phyloP scores from a whole-genome alignment of 1,284 basidiomycete genomes.

The Meira miltonrushii region DNA sequence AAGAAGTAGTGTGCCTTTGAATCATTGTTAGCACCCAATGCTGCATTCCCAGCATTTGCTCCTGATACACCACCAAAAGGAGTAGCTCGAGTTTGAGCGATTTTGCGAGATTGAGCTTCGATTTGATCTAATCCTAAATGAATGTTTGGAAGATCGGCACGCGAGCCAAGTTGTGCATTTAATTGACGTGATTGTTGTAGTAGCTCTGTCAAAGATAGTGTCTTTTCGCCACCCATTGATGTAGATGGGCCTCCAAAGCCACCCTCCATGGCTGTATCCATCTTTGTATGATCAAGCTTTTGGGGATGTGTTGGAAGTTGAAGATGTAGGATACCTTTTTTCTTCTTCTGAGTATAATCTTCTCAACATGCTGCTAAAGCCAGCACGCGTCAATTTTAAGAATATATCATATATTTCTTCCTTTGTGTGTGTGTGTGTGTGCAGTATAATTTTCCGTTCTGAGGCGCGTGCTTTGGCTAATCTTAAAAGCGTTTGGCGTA shows the following conservation, averaged over 20 bases:
- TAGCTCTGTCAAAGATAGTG: slow-evolving; percentile 33
- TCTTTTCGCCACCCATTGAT: neutral
- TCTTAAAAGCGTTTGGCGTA: no score
- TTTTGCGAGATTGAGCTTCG: slow-evolving; percentile 63
- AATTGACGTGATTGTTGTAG: slow-evolving; percentile 48
- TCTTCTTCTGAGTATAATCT: neutral
- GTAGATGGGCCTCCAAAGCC: slow-evolving; percentile 4
- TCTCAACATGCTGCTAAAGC: neutral
- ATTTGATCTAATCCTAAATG: slow-evolving; percentile 85
- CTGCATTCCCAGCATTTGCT: slow-evolving; percentile 59
- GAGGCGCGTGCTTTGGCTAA: no score
- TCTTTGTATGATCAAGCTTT: neutral
- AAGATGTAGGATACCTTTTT: slow-evolving; percentile 4
- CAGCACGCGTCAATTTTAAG: neutral
- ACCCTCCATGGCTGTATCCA: slow-evolving; percentile 9
- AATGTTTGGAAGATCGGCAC: slow-evolving; percentile 72
- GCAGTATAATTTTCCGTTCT: no score
- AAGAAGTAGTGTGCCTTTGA: slow-evolving; percentile 58
- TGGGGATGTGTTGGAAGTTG: neutral
- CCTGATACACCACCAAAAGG: slow-evolving; percentile 16
- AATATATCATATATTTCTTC: no score
- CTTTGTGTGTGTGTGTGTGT: no score
- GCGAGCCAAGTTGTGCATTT: slow-evolving; percentile 42
- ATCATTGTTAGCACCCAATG: neutral
- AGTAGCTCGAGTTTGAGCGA: slow-evolving; percentile 25